Base-by-base conservation (phyloP, 2,329 filamentous ascomycete genomes). In the Venturia carpophila region DNA sequence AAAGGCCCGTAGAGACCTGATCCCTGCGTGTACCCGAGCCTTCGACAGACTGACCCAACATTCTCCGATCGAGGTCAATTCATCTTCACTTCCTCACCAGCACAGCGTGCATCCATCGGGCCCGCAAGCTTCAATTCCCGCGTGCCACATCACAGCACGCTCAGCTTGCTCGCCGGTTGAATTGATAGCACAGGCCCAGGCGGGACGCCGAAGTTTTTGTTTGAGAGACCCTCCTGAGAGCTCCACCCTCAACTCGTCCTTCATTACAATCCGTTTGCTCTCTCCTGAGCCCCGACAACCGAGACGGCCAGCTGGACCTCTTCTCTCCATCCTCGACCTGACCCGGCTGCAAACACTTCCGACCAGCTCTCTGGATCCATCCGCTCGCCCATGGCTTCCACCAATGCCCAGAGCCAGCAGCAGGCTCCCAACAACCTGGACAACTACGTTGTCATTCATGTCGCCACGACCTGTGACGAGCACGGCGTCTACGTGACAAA, bases 401-500 rank as follows among this genome's bases (percentile, higher is more conserved):
- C 62, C 39, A 47, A 63, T 49, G 17, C 34, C 34, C 42, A 47
- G 34, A 52, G 42, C 45, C 42, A 63, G n/a, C 64, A 60, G 55
- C 61, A 64, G 55, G 65, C 65, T 60, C 55, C 63, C 27, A 72
- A 73, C 39, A 75, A 75, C 79, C 85, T 96, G 79, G 94, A 99
- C 81, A 90, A 93, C 77, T 99, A 96, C 79, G 89, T 97, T 70
- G 91, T 99, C 74, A 96, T 97, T 76, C 94, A 99, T 79, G 93
- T 97, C 74, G 94, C 94, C 69, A 99, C 94, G 43, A 99, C 94
- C 71, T 99, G 94, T 79, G 94, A 99, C 78, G 94, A 99, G 78
- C 94, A 99, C 79, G 94, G 94, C 68, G 94, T 99, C 70, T 99
- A 99, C 78, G 94, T 99, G 67, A 99, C 94, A 67, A 97, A 97